Percentiles rank a stretch among this genome's conserved stretches.
phyloP scores from a whole-genome alignment of 2,329 filamentous ascomycete species.

The Clonostachys chloroleuca region DNA sequence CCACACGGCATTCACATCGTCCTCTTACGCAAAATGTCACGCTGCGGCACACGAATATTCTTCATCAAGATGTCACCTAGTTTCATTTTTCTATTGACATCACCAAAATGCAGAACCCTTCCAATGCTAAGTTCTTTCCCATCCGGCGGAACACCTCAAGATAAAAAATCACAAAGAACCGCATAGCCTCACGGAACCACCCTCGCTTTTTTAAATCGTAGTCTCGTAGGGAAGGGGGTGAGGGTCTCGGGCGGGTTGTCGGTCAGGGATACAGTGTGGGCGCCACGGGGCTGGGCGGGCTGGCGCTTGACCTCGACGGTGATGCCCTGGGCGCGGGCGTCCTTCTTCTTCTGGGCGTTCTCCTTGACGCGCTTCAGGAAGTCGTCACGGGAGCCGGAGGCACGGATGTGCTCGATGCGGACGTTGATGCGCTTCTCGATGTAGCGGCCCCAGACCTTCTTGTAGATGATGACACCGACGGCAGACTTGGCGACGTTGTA shows the following conservation, averaged over 20 bases:
- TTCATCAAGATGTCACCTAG: conserved; percentile 21
- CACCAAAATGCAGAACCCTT: conserved; percentile 31
- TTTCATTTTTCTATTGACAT: conserved; percentile 33
- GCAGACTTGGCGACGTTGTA: conserved; percentile 99
- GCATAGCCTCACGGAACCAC: conserved; percentile 3
- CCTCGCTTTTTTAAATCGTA: conserved; percentile 68
- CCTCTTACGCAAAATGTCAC: too few relatives aligned
- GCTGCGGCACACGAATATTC: too few relatives aligned
- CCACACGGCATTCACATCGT: too few relatives aligned
- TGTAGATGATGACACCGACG: conserved; percentile 98
- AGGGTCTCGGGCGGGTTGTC: conserved; percentile 89
- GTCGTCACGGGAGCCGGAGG: conserved; percentile 93
- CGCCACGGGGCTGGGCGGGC: conserved; percentile 73
- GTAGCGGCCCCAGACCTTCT: conserved; percentile 99
- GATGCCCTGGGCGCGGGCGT: conserved; percentile 87
- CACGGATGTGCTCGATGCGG: conserved; percentile 93
- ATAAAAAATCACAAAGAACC: conserved; percentile 25
- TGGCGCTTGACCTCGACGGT: conserved; percentile 91
- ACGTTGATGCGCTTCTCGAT: conserved; percentile 99
- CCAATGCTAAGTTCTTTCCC: conserved; percentile 37
- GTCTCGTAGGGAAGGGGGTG: conserved; percentile 95
- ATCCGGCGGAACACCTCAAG: conserved; percentile 36
- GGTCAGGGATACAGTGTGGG: conserved; percentile 73
- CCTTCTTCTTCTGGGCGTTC: conserved; percentile 87
- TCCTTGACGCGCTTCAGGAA: conserved; percentile 96